Evolutionary conservation across 768 basidiomycete species (phyloP).

Genomic region (Leccinum fibrillosum): DNA sequence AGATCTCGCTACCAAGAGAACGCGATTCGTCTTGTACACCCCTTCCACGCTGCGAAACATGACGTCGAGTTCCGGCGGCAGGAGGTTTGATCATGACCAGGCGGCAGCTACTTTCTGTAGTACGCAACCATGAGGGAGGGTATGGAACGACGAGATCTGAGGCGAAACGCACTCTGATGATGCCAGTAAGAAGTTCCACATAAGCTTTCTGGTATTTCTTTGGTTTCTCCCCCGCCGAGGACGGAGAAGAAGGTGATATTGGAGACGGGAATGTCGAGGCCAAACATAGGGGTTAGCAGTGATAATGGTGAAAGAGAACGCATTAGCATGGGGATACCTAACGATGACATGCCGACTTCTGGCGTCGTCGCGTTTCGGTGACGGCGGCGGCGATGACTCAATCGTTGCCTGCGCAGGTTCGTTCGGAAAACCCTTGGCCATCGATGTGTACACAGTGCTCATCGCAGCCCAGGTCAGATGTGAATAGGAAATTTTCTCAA

Average conservation of each 20-base stretch:
- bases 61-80: slow-evolving; percentile 83
- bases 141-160: not conserved
- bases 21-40: slow-evolving; percentile 89
- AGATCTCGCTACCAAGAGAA: slow-evolving; percentile 59
- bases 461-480: slow-evolving; percentile 1
- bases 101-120: slow-evolving; percentile 94
- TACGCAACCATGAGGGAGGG: slow-evolving; percentile 11
- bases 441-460: slow-evolving; percentile 8
- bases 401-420: too few species aligned
- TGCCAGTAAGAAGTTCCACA: slow-evolving; percentile 83
- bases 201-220: slow-evolving; percentile 76
- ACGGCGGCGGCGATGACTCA: slow-evolving; percentile 20
- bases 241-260: slow-evolving; percentile 17
- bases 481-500: not conserved
- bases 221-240: slow-evolving; percentile 41
- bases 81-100: slow-evolving; percentile 94
- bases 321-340: slow-evolving; percentile 19
- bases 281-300: slow-evolving; percentile 21
- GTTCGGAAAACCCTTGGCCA: not conserved
- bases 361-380: slow-evolving; percentile 18
- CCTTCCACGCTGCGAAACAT: slow-evolving; percentile 95
- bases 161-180: slow-evolving; percentile 74
- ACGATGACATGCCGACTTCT: slow-evolving; percentile 14
- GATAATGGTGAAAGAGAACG: slow-evolving; percentile 1
- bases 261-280: slow-evolving; percentile 23